These are phyloP conservation scores for Yarrowia alimentaria DNA, from an alignment of 805 yeast species.

Conservation along the genomic window DNA sequence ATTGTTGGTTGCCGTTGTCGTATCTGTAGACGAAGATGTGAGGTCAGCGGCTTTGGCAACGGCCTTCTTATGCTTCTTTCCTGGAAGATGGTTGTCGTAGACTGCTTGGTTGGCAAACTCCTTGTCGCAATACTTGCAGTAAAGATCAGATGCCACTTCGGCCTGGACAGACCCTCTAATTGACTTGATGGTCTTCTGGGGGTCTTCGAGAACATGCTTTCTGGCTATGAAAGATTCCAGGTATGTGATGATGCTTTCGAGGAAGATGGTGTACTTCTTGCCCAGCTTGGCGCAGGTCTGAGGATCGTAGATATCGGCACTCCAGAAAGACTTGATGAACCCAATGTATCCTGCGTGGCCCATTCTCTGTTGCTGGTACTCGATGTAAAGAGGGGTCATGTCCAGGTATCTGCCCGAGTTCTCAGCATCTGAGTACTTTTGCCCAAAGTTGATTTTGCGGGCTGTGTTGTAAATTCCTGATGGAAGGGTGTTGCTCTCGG, in stretches of 20 bases:
- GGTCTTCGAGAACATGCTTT: constrained; percentile 9
- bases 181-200: constrained; percentile 27
- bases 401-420: constrained; percentile 64
- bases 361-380: constrained; percentile 49
- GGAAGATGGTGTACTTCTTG: constrained; percentile 44
- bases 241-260: constrained; percentile 47
- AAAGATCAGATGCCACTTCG: constrained; percentile 38
- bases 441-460: constrained; percentile 48
- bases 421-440: constrained; percentile 59
- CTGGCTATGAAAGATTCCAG: constrained; percentile 49
- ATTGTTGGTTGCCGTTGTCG: too few species aligned
- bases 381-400: constrained; percentile 50
- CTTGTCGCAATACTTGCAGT: constrained; percentile 64
- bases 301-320: constrained; percentile 33
- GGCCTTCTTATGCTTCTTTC: constrained; percentile 71
- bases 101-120: constrained; percentile 63
- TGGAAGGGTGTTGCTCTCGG: constrained; percentile 36
- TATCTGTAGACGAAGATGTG: too few species aligned
- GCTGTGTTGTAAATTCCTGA: constrained; percentile 52
- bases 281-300: constrained; percentile 8
- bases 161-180: constrained; percentile 29
- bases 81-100: constrained; percentile 63
- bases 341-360: constrained; percentile 54
- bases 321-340: constrained; percentile 45
- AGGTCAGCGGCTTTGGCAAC: constrained; percentile 29